These are phyloP conservation scores for Phytopythium oedochilum DNA, from an alignment of 352 stramenopile species.

Conservation along the genomic window DNA sequence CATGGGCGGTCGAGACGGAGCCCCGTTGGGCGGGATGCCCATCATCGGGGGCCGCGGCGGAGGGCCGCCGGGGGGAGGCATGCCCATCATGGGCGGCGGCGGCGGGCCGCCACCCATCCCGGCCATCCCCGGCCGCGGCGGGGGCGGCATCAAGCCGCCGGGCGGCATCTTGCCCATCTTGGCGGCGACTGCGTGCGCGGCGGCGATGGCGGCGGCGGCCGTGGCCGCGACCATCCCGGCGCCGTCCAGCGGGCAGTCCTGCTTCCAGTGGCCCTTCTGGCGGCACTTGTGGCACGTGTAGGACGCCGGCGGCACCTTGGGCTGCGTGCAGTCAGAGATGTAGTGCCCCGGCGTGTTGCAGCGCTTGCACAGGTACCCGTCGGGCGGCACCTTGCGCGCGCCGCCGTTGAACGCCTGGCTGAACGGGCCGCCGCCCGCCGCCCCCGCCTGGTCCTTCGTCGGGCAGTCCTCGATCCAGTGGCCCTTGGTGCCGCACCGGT, in stretches of 20 bases:
- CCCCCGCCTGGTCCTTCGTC: slow-evolving; percentile 72
- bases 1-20: neutral
- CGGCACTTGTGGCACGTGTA: slow-evolving; percentile 88
- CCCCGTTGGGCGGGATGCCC: neutral
- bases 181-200: slow-evolving; percentile 17
- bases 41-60: neutral
- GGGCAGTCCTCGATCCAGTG: slow-evolving; percentile 88
- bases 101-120: too few relatives aligned
- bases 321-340: slow-evolving; percentile 82
- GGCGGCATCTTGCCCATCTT: slow-evolving; percentile 9
- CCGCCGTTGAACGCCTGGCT: neutral
- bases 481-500: slow-evolving; percentile 78
- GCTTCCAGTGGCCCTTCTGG: slow-evolving; percentile 87
- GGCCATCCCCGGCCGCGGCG: neutral
- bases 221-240: slow-evolving; percentile 46
- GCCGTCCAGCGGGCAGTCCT: slow-evolving; percentile 78
- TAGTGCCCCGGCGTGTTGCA: slow-evolving; percentile 84
- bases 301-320: slow-evolving; percentile 72
- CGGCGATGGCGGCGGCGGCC: slow-evolving; percentile 29
- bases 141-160: neutral
- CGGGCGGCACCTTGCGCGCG: slow-evolving; percentile 43
- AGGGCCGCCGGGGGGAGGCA: neutral
- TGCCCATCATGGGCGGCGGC: too few relatives aligned
- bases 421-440: neutral
- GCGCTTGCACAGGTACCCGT: slow-evolving; percentile 84